These are phyloP conservation scores for Termitomyces sp. DNA, from an alignment of 768 basidiomycete genomes.

Conservation along the genomic window DNA sequence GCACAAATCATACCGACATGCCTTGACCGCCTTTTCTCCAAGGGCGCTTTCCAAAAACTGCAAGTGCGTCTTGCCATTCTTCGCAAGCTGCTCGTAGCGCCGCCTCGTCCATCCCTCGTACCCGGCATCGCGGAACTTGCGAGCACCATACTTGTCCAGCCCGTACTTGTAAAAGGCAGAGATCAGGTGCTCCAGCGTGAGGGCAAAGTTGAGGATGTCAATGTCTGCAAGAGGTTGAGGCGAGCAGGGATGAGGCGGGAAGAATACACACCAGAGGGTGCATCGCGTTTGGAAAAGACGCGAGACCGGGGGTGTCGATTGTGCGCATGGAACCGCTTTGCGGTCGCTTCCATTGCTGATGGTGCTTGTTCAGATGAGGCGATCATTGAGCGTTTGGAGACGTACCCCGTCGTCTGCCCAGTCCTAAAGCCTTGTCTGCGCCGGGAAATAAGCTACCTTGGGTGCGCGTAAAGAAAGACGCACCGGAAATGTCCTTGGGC, in stretches of 20 bases:
- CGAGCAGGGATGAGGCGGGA: neutral
- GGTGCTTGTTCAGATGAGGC: neutral
- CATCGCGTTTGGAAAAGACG: neutral
- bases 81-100: conserved; percentile 42
- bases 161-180: conserved; percentile 35
- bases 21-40: conserved; percentile 31
- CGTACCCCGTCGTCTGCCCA: neutral
- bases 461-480: no score
- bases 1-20: conserved; percentile 59
- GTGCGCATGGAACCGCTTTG: neutral
- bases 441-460: no score
- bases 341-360: neutral
- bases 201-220: conserved; percentile 35
- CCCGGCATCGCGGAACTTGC: conserved; percentile 37
- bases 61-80: conserved; percentile 47
- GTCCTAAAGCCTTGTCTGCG: no score
- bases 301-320: neutral
- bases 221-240: conserved; percentile 7
- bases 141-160: conserved; percentile 33
- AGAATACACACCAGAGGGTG: neutral
- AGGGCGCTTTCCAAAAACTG: conserved; percentile 42
- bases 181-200: conserved; percentile 28
- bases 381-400: neutral
- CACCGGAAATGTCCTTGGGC: no score
- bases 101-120: conserved; percentile 40